Percentiles rank a stretch among this genome's conserved stretches.
phyloP scores from a whole-genome alignment of 306 rosid genomes.

The Lathyrus tuberosus region DNA sequence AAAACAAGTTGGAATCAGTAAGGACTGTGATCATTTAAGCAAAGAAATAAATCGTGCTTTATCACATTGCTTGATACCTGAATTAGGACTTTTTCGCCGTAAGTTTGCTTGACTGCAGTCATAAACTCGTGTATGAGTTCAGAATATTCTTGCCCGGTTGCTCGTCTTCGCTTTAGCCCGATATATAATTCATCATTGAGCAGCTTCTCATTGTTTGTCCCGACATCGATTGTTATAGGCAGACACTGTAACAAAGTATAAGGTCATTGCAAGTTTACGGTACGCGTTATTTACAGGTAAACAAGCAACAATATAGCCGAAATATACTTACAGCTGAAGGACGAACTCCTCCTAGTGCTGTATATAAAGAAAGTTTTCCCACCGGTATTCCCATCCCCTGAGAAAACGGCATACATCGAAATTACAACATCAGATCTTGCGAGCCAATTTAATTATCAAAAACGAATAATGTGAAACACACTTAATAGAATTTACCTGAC shows the following conservation, averaged over 20 bases:
- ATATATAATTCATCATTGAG: conserved; percentile 92
- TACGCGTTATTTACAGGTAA: conserved; percentile 5
- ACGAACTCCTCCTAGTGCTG: conserved; percentile 97
- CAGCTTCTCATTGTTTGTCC: conserved; percentile 90
- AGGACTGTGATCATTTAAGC: conserved; percentile 11
- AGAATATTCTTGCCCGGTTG: conserved; percentile 92
- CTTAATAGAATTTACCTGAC: conserved; percentile 65
- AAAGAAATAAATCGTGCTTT: conserved; percentile 19
- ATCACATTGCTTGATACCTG: conserved; percentile 60
- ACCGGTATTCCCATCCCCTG: conserved; percentile 99
- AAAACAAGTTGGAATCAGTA: conserved; percentile 21
- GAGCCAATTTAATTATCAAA: conserved; percentile 28
- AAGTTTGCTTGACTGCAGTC: conserved; percentile 86
- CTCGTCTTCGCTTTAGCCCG: conserved; percentile 94
- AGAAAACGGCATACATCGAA: conserved; percentile 35
- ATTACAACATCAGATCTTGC: conserved; percentile 22
- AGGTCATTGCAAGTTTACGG: conserved; percentile 9
- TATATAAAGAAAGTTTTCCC: conserved; percentile 90
- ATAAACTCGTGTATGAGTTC: conserved; percentile 90
- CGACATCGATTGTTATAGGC: conserved; percentile 97
- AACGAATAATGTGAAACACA: not conserved
- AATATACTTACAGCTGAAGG: conserved; percentile 88
- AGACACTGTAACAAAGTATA: conserved; percentile 62
- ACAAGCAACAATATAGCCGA: conserved; percentile 3
- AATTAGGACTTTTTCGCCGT: conserved; percentile 89